Conservation (phyloP, 2,329 filamentous ascomycete species). For the Colletotrichum melonis region DNA sequence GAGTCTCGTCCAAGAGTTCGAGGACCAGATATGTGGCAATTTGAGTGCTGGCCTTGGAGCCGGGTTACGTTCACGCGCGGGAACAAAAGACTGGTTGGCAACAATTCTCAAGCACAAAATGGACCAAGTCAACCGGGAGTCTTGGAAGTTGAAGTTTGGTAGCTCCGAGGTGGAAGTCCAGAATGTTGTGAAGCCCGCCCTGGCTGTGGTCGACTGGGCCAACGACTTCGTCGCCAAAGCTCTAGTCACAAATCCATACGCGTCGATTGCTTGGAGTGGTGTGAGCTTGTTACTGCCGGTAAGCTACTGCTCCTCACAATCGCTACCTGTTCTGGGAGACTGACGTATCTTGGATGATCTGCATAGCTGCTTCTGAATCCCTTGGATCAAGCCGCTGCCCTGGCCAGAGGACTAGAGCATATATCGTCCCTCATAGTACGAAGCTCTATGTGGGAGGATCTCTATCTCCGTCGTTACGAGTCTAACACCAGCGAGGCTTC, state of each 20-base stretch:
- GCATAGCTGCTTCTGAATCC: neutral
- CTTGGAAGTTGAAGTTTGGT: neutral
- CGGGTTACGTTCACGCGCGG: no score
- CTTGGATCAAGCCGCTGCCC: neutral
- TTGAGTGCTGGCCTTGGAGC: no score
- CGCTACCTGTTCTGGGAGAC: neutral
- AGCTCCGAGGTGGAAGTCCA: neutral
- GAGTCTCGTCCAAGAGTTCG: no score
- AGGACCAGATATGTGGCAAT: no score
- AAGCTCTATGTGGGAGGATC: neutral
- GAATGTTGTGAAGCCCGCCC: neutral
- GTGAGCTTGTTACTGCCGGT: neutral
- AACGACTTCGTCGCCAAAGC: neutral
- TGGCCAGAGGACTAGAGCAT: neutral
- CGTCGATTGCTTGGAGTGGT: neutral
- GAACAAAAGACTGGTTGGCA: neutral
- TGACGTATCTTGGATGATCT: neutral
- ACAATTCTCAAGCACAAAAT: neutral
- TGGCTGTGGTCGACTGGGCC: neutral
- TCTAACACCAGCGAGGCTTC: neutral
- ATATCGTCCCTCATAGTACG: neutral
- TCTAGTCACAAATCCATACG: neutral
- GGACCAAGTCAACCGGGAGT: neutral
- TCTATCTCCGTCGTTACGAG: neutral
- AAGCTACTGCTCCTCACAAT: neutral